Evolutionary conservation across 2,329 filamentous ascomycete genomes (phyloP), one percentile per base, ranked within the genome.

Genomic region (Colletotrichum australisinense): DNA sequence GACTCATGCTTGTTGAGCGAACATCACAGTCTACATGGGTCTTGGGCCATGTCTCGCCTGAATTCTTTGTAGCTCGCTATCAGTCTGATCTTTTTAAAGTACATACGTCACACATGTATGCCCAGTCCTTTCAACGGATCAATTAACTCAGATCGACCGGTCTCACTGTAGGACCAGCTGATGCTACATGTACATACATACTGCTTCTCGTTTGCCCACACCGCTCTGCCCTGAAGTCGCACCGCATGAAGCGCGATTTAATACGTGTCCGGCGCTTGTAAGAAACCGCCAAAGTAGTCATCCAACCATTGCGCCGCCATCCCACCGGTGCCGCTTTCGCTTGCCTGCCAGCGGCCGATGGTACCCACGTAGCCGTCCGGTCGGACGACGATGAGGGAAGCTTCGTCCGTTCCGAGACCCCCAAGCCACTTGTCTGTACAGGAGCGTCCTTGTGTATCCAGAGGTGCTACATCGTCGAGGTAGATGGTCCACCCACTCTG

Each of bases 401-500:
- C 74, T 62, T 78, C 74, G 12, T 67, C 62, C n/a, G 46, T 2
- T 4, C 9, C 65, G 5, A 78, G 72, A 7, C 59, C 57, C 2
- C 77, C 77, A 6, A 78, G 69, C 77, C 76, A 78, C 5, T 78
- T 78, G 5, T 77, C 62, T n/a, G 89, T 92, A 80, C 90, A 93
- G 35, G 85, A 80, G 35, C 82, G 78, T 30, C 85, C 84, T 24
- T 85, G 84, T 4, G 86, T 88, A 67, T 90, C 87, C 66, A 86
- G 88, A 75, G 88, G 87, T 30, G 87, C 85, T 19, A 90, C 81
- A 78, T 94, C 87, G 78, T 94, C 93, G 0, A 94, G 84, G 78
- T 94, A 94, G 71, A 94, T 87, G 0, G 92, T 93, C 91, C 92
- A 94, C 32, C 88, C 86, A 79, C 91, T 93, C 63, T 90, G 86